Percentiles rank a stretch among this genome's conserved stretches.
These are phyloP conservation scores for Cubamyces lactineus DNA, from an alignment of 768 basidiomycete genomes.

Conservation along the genomic window DNA sequence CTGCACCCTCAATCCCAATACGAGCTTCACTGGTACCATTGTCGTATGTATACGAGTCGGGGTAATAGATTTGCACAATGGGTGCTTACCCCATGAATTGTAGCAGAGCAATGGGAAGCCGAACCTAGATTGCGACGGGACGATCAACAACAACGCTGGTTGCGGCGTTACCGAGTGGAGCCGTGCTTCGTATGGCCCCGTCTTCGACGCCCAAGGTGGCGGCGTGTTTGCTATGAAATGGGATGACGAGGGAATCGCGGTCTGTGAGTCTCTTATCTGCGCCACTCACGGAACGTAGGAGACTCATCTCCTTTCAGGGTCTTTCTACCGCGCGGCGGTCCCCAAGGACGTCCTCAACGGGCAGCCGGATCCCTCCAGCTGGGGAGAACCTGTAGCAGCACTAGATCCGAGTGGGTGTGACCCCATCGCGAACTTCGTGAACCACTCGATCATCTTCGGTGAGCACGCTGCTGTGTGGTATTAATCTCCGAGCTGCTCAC, in stretches of 20 bases:
- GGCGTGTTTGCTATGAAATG: slow-evolving; percentile 91
- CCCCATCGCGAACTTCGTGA: slow-evolving; percentile 58
- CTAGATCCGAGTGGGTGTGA: slow-evolving; percentile 60
- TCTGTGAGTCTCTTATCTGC: slow-evolving; percentile 56
- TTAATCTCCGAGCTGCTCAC: slow-evolving; percentile 9
- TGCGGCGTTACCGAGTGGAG: slow-evolving; percentile 83
- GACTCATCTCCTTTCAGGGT: slow-evolving; percentile 52
- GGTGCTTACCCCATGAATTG: not conserved
- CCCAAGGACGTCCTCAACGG: slow-evolving; percentile 67
- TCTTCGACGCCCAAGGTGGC: slow-evolving; percentile 78
- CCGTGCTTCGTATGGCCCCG: slow-evolving; percentile 79
- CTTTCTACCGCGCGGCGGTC: slow-evolving; percentile 78
- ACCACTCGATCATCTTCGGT: slow-evolving; percentile 81
- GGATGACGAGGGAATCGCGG: slow-evolving; percentile 75
- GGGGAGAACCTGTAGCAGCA: slow-evolving; percentile 69
- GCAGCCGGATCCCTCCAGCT: slow-evolving; percentile 63
- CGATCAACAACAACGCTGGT: slow-evolving; percentile 62
- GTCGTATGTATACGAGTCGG: slow-evolving; percentile 46
- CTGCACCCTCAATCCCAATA: slow-evolving; percentile 57
- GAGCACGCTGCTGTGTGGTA: slow-evolving; percentile 31
- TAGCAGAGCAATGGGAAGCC: slow-evolving; percentile 53
- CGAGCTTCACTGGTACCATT: slow-evolving; percentile 64
- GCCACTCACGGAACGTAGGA: not conserved
- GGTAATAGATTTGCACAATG: not conserved
- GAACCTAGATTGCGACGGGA: slow-evolving; percentile 51